Conservation (phyloP, 441 rosid genomes). For the Raphanus hybrid region DNA sequence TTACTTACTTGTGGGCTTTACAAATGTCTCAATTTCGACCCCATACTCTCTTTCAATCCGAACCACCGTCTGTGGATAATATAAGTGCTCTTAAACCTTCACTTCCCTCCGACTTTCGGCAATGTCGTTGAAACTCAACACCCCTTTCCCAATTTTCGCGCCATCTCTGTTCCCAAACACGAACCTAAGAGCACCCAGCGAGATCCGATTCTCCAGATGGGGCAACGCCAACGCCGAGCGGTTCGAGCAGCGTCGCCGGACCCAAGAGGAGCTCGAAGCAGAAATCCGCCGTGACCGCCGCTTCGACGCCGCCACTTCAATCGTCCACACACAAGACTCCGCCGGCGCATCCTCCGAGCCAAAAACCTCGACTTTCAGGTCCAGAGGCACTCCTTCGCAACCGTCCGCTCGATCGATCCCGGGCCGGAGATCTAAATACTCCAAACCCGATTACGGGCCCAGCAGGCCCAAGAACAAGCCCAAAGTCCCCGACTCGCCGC, state of each 20-base stretch:
- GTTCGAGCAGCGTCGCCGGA: conserved; percentile 70
- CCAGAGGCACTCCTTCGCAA: conserved; percentile 74
- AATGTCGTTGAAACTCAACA: conserved; percentile 75
- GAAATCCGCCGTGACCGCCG: conserved; percentile 78
- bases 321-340: conserved; percentile 44
- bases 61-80: conserved; percentile 30
- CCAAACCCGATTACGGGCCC: conserved; percentile 54
- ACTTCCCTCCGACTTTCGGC: conserved; percentile 24
- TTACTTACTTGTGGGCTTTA: no score
- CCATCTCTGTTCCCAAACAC: conserved; percentile 43
- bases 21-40: background rate
- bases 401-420: conserved; percentile 77
- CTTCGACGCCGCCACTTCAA: conserved; percentile 58
- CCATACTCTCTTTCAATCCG: conserved; percentile 28
- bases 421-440: conserved; percentile 76
- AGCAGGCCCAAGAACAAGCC: conserved; percentile 53
- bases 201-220: conserved; percentile 77
- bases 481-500: conserved; percentile 39
- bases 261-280: conserved; percentile 69
- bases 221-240: conserved; percentile 74
- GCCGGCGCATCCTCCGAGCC: conserved; percentile 40
- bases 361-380: conserved; percentile 49
- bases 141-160: conserved; percentile 63
- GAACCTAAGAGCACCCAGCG: conserved; percentile 48
- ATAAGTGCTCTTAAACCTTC: conserved; percentile 23